Conservation (phyloP, 768 basidiomycete species). For the Botryobasidium botryosum region DNA sequence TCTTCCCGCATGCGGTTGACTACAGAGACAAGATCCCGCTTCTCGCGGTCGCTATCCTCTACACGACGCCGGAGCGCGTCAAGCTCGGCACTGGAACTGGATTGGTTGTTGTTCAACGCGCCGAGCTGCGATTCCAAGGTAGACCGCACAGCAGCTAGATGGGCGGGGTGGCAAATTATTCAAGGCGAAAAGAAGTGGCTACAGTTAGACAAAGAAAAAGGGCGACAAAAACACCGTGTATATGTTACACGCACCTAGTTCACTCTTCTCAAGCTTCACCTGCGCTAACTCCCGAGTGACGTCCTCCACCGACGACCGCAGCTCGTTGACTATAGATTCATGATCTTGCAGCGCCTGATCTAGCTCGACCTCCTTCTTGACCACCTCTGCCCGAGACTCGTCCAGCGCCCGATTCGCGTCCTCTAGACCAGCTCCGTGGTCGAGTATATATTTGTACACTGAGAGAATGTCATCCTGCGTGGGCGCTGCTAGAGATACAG, state of each 20-base stretch:
- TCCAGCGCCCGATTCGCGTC: slow-evolving; percentile 46
- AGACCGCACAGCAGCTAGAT: slow-evolving; percentile 29
- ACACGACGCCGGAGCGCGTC: slow-evolving; percentile 40
- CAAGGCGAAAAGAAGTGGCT: background rate
- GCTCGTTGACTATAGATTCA: slow-evolving; percentile 40
- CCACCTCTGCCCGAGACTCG: slow-evolving; percentile 44
- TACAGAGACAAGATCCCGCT: slow-evolving; percentile 71
- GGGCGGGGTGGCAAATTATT: background rate
- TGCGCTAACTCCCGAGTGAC: slow-evolving; percentile 38
- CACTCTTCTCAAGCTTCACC: slow-evolving; percentile 44
- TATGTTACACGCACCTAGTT: slow-evolving; percentile 47
- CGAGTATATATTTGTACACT: slow-evolving; percentile 44
- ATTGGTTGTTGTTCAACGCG: slow-evolving; percentile 38
- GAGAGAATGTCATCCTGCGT: slow-evolving; percentile 41
- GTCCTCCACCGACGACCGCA: slow-evolving; percentile 35
- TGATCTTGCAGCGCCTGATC: slow-evolving; percentile 72
- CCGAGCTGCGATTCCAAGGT: slow-evolving; percentile 39
- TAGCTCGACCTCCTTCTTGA: slow-evolving; percentile 64
- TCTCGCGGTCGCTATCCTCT: slow-evolving; percentile 74
- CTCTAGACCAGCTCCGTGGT: slow-evolving; percentile 40
- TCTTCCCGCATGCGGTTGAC: slow-evolving; percentile 74
- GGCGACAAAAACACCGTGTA: slow-evolving; percentile 9
- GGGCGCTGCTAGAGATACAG: slow-evolving; percentile 36
- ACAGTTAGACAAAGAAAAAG: background rate
- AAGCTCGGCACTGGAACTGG: slow-evolving; percentile 44